These are phyloP conservation scores for Hsuehochloa calcarea DNA, from an alignment of 176 grass and related monocot species.

Conservation along the genomic window DNA sequence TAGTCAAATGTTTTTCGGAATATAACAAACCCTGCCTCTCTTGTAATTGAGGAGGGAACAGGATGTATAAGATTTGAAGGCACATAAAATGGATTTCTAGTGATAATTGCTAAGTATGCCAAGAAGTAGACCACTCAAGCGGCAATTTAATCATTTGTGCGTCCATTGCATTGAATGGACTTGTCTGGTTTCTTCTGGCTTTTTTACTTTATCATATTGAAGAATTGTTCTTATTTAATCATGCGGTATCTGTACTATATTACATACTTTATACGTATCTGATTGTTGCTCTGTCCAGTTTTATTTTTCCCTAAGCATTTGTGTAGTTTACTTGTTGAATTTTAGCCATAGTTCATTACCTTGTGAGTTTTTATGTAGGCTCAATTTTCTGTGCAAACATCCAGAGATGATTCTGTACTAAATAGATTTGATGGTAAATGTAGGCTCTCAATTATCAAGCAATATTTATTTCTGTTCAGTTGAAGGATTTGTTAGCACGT, in stretches of 20 bases:
- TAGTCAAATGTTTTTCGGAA: not conserved
- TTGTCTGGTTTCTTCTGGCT: not conserved
- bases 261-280: not conserved
- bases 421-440: slow-evolving; percentile 21
- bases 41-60: slow-evolving; percentile 1
- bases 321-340: not conserved
- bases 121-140: not conserved
- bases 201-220: slow-evolving; percentile 7
- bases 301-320: not conserved
- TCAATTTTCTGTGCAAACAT: slow-evolving; percentile 5
- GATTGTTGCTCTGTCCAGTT: not conserved
- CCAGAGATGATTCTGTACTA: not conserved
- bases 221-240: slow-evolving; percentile 6
- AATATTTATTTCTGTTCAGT: not conserved
- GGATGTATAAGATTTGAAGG: not conserved
- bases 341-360: not conserved
- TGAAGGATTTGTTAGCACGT: slow-evolving; percentile 3
- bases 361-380: slow-evolving; percentile 14
- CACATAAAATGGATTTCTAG: not conserved
- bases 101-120: not conserved
- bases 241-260: not conserved
- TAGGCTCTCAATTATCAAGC: not conserved
- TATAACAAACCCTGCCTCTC: not conserved
- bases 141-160: not conserved
- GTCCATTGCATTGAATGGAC: not conserved